phyloP scores from a whole-genome alignment of 2,329 filamentous ascomycete genomes.

The Peltaster fructicola region DNA sequence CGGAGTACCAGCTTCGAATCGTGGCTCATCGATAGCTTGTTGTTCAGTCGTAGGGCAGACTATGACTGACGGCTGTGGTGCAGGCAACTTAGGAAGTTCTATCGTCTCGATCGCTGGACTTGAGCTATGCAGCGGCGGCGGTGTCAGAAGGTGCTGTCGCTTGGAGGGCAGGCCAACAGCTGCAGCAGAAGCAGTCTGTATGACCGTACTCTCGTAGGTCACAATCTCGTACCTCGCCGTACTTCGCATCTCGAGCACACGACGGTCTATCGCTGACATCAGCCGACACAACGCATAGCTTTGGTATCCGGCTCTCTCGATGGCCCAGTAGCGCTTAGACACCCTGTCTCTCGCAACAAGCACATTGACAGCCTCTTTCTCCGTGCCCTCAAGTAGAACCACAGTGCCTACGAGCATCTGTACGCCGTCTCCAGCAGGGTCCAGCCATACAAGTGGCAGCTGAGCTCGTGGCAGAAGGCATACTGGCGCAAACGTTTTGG shows the following conservation, averaged over 20 bases:
- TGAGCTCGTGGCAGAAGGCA: conserved; percentile 40
- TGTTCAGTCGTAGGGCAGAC: not conserved
- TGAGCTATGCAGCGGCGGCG: not conserved
- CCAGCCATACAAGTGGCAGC: conserved; percentile 43
- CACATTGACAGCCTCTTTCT: conserved; percentile 30
- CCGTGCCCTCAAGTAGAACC: conserved; percentile 43
- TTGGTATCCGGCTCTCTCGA: conserved; percentile 46
- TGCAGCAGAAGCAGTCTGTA: too few species aligned
- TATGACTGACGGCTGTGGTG: too few species aligned
- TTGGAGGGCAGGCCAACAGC: too few species aligned
- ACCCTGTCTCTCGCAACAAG: conserved; percentile 44
- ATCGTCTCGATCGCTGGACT: not conserved
- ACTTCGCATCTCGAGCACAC: too few species aligned
- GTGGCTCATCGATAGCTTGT: not conserved
- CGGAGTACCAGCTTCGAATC: not conserved
- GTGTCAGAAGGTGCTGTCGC: not conserved
- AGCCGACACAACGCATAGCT: conserved; percentile 54
- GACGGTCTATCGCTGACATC: not conserved
- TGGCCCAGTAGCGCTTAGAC: conserved; percentile 37
- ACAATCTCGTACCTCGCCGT: too few species aligned
- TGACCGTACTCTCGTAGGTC: too few species aligned
- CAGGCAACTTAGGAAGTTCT: not conserved
- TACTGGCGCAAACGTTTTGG: conserved; percentile 14
- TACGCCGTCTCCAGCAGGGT: conserved; percentile 34
- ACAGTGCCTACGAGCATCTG: conserved; percentile 45